A percentile compares a stretch with the other conserved stretches of the same genome.
phyloP scores from a whole-genome alignment of 352 stramenopile species.

The Globisporangium middletonii region DNA sequence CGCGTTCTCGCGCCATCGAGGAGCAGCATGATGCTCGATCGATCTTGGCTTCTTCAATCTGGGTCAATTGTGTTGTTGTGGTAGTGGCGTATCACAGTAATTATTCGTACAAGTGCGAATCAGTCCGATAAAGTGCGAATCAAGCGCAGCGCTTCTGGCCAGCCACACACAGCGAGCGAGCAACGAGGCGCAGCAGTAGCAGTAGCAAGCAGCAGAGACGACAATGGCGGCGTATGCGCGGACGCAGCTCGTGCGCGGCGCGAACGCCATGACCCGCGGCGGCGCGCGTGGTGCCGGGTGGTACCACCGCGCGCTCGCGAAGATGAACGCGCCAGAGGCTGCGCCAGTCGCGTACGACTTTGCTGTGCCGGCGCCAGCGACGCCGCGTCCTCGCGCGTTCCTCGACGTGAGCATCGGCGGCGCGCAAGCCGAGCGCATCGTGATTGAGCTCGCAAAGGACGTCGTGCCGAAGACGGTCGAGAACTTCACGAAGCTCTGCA shows the following conservation, averaged over 20 bases:
- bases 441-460: conserved; percentile 80
- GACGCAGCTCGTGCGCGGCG: conserved; percentile 50
- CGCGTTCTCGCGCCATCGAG: conserved; percentile 18
- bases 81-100: not conserved
- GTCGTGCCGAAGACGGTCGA: conserved; percentile 67
- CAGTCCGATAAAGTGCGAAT: conserved; percentile 7
- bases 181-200: not conserved
- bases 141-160: conserved; percentile 29
- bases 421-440: conserved; percentile 64
- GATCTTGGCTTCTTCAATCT: conserved; percentile 23
- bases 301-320: conserved; percentile 78
- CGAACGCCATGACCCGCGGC: conserved; percentile 45
- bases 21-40: conserved; percentile 1
- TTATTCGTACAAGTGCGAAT: conserved; percentile 5
- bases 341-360: conserved; percentile 58
- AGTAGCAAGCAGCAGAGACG: not conserved
- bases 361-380: conserved; percentile 42
- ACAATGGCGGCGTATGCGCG: conserved; percentile 55
- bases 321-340: conserved; percentile 73
- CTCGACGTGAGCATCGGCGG: conserved; percentile 81
- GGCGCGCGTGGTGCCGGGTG: conserved; percentile 73
- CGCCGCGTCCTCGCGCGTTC: conserved; percentile 64
- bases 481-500: conserved; percentile 79
- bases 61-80: not conserved
- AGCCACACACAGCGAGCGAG: conserved; percentile 15